Evolutionary conservation across 495 filamentous ascomycete genomes (phyloP).

Genomic region (Penicillium egyptiacum): DNA sequence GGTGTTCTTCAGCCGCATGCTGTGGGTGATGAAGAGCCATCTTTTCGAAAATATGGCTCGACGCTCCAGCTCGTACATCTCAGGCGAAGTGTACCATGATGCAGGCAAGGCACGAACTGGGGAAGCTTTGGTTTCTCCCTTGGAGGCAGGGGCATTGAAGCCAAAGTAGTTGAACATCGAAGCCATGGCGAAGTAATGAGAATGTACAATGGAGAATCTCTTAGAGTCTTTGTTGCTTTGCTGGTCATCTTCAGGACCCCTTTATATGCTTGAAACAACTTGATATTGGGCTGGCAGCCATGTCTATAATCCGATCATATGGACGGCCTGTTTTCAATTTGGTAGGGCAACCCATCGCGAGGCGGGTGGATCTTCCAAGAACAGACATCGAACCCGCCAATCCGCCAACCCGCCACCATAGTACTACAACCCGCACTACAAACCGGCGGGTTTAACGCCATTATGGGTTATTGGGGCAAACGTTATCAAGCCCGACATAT

Average conservation of each 20-base stretch:
- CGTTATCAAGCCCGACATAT: not conserved
- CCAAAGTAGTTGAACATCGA: constrained; percentile 36
- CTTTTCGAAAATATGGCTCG: constrained; percentile 51
- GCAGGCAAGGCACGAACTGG: constrained; percentile 44
- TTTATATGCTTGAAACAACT: not conserved
- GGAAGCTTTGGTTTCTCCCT: constrained; percentile 18
- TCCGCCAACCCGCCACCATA: not conserved
- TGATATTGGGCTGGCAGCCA: not conserved
- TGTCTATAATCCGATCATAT: constrained; percentile 12
- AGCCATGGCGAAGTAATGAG: constrained; percentile 16
- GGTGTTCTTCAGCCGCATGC: constrained; percentile 40
- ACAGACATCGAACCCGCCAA: constrained; percentile 6
- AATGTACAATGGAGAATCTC: not conserved
- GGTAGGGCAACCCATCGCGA: constrained; percentile 8
- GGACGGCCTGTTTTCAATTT: constrained; percentile 1
- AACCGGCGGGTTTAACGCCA: not conserved
- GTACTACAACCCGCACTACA: not conserved
- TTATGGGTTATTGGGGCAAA: not conserved
- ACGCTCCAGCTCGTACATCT: constrained; percentile 53
- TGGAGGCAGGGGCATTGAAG: constrained; percentile 26
- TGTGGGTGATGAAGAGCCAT: constrained; percentile 55
- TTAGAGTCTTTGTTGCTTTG: not conserved
- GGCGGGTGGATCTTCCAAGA: constrained; percentile 11
- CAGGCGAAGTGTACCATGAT: constrained; percentile 49
- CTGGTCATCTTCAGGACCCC: not conserved